Percentiles rank a stretch among this genome's conserved stretches.
These are phyloP conservation scores for Pseudomonodictys pantanalensis DNA, from an alignment of 495 filamentous ascomycete genomes.

Conservation along the genomic window DNA sequence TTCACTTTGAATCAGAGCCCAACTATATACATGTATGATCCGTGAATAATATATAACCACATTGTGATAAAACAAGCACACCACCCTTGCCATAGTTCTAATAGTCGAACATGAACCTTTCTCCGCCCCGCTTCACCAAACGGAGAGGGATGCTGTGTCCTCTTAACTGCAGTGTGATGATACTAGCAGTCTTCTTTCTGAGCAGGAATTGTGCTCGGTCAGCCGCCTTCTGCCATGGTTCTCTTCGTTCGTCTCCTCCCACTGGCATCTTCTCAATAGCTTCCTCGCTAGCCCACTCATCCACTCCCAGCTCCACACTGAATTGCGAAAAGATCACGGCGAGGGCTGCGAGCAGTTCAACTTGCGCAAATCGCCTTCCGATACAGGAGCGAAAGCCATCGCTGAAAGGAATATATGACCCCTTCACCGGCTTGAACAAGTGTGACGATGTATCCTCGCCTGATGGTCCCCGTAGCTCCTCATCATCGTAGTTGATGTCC, in stretches of 20 bases:
- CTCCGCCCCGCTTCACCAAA: constrained; percentile 55
- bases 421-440: constrained; percentile 59
- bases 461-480: constrained; percentile 55
- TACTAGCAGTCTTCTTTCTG: constrained; percentile 45
- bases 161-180: constrained; percentile 64
- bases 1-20: no score
- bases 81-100: no score
- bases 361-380: constrained; percentile 71
- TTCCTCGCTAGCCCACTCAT: constrained; percentile 59
- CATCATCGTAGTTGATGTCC: constrained; percentile 48
- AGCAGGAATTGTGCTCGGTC: constrained; percentile 48
- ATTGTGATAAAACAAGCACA: no score
- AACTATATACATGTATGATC: no score
- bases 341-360: constrained; percentile 68
- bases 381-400: constrained; percentile 69
- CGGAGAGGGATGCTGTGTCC: constrained; percentile 57
- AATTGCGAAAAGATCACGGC: constrained; percentile 62
- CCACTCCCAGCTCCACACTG: constrained; percentile 64
- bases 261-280: constrained; percentile 54
- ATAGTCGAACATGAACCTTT: constrained; percentile 52
- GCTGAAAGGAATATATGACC: constrained; percentile 69
- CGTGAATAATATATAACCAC: no score
- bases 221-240: constrained; percentile 55
- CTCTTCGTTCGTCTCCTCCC: constrained; percentile 45
- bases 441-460: constrained; percentile 53